Evolutionary conservation across 2,329 filamentous ascomycete genomes (phyloP).

Genomic region (Dactylellina drechsleri): DNA sequence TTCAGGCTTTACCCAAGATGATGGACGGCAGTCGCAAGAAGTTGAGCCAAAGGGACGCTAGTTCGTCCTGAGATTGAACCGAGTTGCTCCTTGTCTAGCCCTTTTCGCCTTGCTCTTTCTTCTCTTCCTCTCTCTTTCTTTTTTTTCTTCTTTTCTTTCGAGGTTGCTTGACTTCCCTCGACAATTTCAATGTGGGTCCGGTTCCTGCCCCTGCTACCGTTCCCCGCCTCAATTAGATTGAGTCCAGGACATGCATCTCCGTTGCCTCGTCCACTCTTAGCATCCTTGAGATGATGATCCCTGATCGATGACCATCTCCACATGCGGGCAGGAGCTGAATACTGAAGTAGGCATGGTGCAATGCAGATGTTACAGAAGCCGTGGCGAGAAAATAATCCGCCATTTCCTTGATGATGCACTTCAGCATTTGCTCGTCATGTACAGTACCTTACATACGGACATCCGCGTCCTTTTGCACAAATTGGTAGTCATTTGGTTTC

Average conservation of each 20-base stretch:
- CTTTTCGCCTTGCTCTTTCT: conserved; percentile 23
- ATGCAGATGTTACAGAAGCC: conserved; percentile 52
- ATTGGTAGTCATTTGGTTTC: no score
- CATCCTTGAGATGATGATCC: conserved; percentile 38
- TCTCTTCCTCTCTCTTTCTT: conserved; percentile 12
- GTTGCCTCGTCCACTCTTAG: conserved; percentile 19
- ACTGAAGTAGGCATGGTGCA: conserved; percentile 45
- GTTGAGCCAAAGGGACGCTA: conserved; percentile 18
- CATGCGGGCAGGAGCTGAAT: conserved; percentile 55
- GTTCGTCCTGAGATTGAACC: conserved; percentile 43
- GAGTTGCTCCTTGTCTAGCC: conserved; percentile 25
- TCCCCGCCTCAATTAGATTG: conserved; percentile 54
- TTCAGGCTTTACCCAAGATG: conserved; percentile 29
- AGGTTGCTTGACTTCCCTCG: conserved; percentile 8
- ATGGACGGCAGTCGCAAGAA: conserved; percentile 38
- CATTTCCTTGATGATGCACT: conserved; percentile 5
- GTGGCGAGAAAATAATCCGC: conserved; percentile 29
- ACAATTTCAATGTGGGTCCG: conserved; percentile 49
- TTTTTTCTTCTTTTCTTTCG: conserved; percentile 15
- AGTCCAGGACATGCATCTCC: background rate
- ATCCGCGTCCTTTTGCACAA: no score
- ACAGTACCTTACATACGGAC: conserved; percentile 14
- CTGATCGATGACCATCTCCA: conserved; percentile 55
- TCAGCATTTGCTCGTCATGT: background rate
- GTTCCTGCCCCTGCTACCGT: conserved; percentile 51